Percentiles rank a stretch among this genome's conserved stretches.
Evolutionary conservation across 371 early-diverging fungal species (phyloP).

Genomic region (Funneliformis caledonium): DNA sequence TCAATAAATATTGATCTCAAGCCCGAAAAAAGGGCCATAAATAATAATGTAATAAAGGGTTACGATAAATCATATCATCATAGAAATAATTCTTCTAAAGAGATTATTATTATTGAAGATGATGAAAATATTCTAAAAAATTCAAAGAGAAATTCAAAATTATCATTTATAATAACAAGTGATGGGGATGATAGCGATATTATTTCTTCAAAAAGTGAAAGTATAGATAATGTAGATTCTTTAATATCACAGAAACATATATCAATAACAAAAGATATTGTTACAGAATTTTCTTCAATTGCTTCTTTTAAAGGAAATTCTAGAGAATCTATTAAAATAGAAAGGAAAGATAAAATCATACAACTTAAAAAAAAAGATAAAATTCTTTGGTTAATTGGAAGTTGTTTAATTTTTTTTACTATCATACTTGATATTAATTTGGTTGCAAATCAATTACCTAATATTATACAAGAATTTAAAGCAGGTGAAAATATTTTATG

Average conservation of each 20-base stretch:
- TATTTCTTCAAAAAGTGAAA: constrained; percentile 10
- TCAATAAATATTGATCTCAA: background rate
- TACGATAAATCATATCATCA: background rate
- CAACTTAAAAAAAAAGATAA: constrained; percentile 21
- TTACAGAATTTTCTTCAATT: background rate
- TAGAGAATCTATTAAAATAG: background rate
- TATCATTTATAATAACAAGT: constrained; percentile 13
- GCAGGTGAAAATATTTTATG: constrained; percentile 68
- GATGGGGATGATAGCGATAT: constrained; percentile 12
- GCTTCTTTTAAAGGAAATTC: background rate
- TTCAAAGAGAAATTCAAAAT: constrained; percentile 16
- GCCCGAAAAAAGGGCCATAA: background rate
- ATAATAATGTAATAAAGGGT: background rate
- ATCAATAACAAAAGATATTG: background rate
- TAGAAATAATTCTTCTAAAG: background rate
- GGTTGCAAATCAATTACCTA: constrained; percentile 79
- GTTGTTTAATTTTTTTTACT: constrained; percentile 59
- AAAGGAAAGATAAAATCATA: background rate
- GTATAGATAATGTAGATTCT: background rate
- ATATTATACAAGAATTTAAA: constrained; percentile 79
- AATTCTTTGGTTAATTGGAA: constrained; percentile 9
- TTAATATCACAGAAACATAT: background rate
- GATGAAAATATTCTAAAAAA: background rate
- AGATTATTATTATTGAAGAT: constrained; percentile 5
- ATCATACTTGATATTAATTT: constrained; percentile 75